Base-by-base conservation (phyloP, 108 stramenopile genomes). In the Hondaea fermentalgiana region DNA sequence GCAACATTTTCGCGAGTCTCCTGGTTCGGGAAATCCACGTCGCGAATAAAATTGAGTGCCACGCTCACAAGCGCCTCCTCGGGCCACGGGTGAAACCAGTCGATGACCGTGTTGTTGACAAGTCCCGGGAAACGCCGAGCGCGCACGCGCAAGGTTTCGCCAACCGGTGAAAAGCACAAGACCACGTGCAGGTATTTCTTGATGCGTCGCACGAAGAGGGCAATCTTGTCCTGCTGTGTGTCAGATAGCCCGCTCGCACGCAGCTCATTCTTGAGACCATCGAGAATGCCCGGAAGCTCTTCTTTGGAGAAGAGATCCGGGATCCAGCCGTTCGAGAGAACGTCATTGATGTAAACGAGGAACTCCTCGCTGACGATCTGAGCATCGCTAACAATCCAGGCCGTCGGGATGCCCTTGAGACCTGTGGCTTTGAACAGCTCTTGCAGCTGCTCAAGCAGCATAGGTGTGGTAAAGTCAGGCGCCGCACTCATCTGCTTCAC, bases 81-180 rank as follows among this genome's bases (percentile, higher is more conserved):
- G 43, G 97, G 97, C 97, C 97, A 97, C 3, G 96, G 94, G 88
- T 96, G 96, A 90, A 97, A 97, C 90, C 93, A 95, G 88, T 97
- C 95, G 87, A 97, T 97, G 43, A 93, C 89, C 35, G 96, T 96
- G 88, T 92, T 95, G 92, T 96, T 96, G 71, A 97, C 94, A 25
- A 97, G 92, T 17, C 95, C 97, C 29, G 97, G 96, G 93, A 97
- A 97, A 60, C 95, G 87, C 5, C 97, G 91, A 4, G 96, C 96
- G 44, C 97, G 96, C 28, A 96, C 92, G 87, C 97, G 94, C 88
- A 97, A 96, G 35, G 91, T 89, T 60, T 96, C 95, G 10, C 97
- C 97, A 8, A 97, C 96, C 25, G 97, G 97, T 16, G 95, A 96
- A 72, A 97, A 97, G 35, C 95, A 95, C 57, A 97, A 92, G 55